Conservation (phyloP, 2,329 filamentous ascomycete genomes). For the Phoma sp. region DNA sequence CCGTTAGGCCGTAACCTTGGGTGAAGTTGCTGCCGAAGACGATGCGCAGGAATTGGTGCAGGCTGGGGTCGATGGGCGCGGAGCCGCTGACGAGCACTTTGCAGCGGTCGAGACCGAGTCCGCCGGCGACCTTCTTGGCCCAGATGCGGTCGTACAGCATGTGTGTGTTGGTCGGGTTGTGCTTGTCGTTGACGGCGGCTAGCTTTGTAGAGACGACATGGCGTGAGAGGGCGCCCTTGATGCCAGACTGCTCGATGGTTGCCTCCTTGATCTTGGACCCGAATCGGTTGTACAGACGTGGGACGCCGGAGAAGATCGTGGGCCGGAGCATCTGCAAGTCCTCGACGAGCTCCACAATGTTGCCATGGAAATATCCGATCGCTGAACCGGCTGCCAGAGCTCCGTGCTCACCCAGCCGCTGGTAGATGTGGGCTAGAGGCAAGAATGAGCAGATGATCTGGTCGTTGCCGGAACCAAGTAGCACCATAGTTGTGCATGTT, state of each 20-base stretch:
- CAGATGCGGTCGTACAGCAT: constrained; percentile 85
- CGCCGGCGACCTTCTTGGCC: constrained; percentile 84
- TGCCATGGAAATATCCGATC: constrained; percentile 93
- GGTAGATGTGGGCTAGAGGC: constrained; percentile 92
- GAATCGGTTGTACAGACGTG: constrained; percentile 90
- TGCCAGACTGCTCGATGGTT: constrained; percentile 78
- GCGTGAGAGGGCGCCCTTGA: constrained; percentile 81
- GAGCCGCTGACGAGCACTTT: constrained; percentile 83
- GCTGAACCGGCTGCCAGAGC: constrained; percentile 73
- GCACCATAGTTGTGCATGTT: constrained; percentile 65
- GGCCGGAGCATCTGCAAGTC: constrained; percentile 88
- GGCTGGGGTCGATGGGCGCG: constrained; percentile 84
- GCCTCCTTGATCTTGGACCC: constrained; percentile 79
- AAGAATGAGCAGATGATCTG: constrained; percentile 85
- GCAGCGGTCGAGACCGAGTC: constrained; percentile 77
- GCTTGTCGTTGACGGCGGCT: constrained; percentile 73
- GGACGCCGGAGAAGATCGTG: constrained; percentile 84
- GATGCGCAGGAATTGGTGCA: constrained; percentile 87
- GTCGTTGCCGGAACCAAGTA: constrained; percentile 58
- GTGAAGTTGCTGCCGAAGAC: constrained; percentile 79
- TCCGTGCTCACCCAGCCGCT: constrained; percentile 80
- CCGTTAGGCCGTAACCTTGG: constrained; percentile 93
- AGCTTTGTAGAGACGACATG: constrained; percentile 82
- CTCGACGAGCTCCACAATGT: constrained; percentile 83
- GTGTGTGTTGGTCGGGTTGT: constrained; percentile 79